Evolutionary conservation across 2,329 filamentous ascomycete species (phyloP).

Genomic region (Phoma sp.): DNA sequence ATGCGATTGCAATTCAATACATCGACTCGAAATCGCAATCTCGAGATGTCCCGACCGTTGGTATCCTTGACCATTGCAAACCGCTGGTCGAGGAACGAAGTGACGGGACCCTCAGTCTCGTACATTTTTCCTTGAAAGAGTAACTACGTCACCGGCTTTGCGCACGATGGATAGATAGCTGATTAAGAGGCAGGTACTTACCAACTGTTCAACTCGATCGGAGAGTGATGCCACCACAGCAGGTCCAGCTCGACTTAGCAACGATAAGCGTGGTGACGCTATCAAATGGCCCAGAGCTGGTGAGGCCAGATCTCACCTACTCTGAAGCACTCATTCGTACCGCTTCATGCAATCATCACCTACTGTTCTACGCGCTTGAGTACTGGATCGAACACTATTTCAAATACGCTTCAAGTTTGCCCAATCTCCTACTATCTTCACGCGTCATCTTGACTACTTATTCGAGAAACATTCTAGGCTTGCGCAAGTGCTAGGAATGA

Average conservation of each 20-base stretch:
- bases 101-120: not conserved
- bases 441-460: too few relatives aligned
- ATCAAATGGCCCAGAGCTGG: not conserved
- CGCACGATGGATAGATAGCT: not conserved
- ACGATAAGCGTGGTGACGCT: not conserved
- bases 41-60: not conserved
- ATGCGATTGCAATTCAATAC: not conserved
- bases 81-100: not conserved
- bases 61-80: not conserved
- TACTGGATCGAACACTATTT: too few relatives aligned
- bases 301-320: not conserved
- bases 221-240: not conserved
- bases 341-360: not conserved
- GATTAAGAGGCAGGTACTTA: not conserved
- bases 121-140: not conserved
- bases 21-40: not conserved
- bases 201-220: not conserved
- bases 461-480: too few relatives aligned
- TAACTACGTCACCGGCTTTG: not conserved
- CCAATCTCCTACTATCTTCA: too few relatives aligned
- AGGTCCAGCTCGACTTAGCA: not conserved
- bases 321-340: not conserved
- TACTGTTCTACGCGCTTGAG: too few relatives aligned
- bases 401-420: too few relatives aligned
- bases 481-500: too few relatives aligned